Evolutionary conservation across 2,329 filamentous ascomycete genomes (phyloP), one percentile per base, ranked within the genome.

Genomic region (Amesomyces nigricolor): DNA sequence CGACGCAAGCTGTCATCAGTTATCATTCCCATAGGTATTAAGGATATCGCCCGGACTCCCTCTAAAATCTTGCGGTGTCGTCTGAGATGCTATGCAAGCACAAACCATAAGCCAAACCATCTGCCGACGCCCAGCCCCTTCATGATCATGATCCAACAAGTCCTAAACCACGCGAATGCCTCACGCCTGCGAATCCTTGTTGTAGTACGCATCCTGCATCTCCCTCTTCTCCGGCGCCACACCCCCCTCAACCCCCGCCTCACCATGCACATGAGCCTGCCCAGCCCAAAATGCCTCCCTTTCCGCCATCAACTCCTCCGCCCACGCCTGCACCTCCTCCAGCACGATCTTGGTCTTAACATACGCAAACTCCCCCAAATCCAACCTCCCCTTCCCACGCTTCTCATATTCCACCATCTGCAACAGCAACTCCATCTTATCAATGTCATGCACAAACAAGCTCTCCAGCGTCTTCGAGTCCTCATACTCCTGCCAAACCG

Each of bases 391-490:
- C 53, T 84, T 73, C 48, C 82, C 77, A 11, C 78, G 74, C 65
- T 87, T 86, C 80, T 99, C 94, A 67, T 99, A 99, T 72, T 99
- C 94, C 30, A 95, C 76, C 88, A 96, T 96, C 75, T 99, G 94
- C 67, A 95, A 75, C 58, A 99, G 73, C 62, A 99, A 76, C 75
- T 99, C 94, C 71, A 99, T 85, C 83, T 97, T 97, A 73, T 99
- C 94, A 57, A 99, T 83, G 70, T 99, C 94, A 70, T 99, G 94
- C 43, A 99, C 94, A 61, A 92, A 97, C 58, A 85, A 78, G 63
- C 87, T 89, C 69, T 99, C 92, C 13, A 86, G 74, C 8, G 94
- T 97, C 73, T 86, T 67, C 16, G 84, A 85, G 64, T 94, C 89
- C 72, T 99, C 94, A 68, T 99, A 99, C 72, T 99, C 94, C 67